Evolutionary conservation across 495 filamentous ascomycete genomes (phyloP), one percentile per base, ranked within the genome.

Genomic region (Penicillium canariense): DNA sequence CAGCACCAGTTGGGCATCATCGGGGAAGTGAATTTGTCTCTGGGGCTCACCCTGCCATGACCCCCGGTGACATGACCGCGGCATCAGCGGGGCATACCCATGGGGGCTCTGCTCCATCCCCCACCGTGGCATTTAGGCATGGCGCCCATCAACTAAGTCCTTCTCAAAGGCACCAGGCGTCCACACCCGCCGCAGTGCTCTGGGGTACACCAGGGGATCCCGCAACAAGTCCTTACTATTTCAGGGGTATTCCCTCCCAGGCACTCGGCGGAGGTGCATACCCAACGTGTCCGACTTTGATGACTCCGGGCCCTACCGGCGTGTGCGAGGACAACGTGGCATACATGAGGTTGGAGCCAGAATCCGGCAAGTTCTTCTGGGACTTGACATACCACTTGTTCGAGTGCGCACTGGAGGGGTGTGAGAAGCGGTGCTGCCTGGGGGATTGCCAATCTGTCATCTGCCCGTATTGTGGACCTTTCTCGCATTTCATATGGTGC

Each of bases 371-470:
- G 7, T 59, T 39, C 55, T 59, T 42, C 59, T 68, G 56, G 50
- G 58, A 74, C 23, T 60, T 70, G 17, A 59, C 64, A 35, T 61
- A 45, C 46, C 46, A 60, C 25, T 48, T 46, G 0, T 65, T 73
- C 18, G 26, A 36, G 9, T 80, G 77, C 43, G 55, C 61, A 5
- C 57, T 47, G 38, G 25, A 18, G 2, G 55, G 42, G 23, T 80
- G 77, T 52, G 23, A 59, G 0, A 73, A 70, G 48, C 78, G 77
- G 70, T 86, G 85, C 67, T 78, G 81, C 46, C 73, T 77, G 23
- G 69, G 68, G 63, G 75, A 81, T 45, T 51, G 55, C 4, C 32
- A 50, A 18, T 58, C 64, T 8, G 57, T 68, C 11, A 69, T 77
- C 60, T 80, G 77, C 55, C 69, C 69, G 5, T 46, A 60, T 5